Percentiles rank a stretch among this genome's conserved stretches.
Evolutionary conservation across 331 rosid species (phyloP).

Genomic region (Cucumis variabilis): DNA sequence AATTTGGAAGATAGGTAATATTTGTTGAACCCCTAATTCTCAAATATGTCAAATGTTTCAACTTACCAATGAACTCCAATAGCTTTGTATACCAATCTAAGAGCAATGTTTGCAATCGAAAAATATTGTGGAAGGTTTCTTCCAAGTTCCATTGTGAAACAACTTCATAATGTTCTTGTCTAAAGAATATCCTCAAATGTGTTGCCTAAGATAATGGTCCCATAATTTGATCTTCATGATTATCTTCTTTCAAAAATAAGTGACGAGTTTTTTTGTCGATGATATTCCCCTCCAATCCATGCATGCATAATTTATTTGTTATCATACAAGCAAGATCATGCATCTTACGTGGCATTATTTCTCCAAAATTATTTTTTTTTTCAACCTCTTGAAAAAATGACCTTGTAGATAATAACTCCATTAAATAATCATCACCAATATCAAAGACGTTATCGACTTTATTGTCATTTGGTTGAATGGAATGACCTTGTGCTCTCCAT

Average conservation of each 20-base stretch:
- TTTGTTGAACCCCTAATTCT: accelerated
- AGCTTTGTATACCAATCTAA: too few species aligned
- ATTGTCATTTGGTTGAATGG: background rate
- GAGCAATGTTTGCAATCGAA: too few species aligned
- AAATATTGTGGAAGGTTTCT: too few species aligned
- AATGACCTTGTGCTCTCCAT: slow-evolving; percentile 40
- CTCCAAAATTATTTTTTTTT: background rate
- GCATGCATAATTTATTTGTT: background rate
- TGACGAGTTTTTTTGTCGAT: too few species aligned
- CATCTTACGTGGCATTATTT: background rate
- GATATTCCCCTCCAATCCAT: too few species aligned
- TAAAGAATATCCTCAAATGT: too few species aligned
- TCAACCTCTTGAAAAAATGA: slow-evolving; percentile 30
- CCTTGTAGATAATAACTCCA: slow-evolving; percentile 2
- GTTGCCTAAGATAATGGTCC: too few species aligned
- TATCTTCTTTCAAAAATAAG: too few species aligned
- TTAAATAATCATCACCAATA: slow-evolving; percentile 27
- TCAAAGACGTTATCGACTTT: background rate
- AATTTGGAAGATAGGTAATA: background rate
- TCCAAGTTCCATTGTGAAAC: too few species aligned
- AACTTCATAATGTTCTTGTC: too few species aligned
- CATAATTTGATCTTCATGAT: too few species aligned
- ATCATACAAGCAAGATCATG: slow-evolving; percentile 5
- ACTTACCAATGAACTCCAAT: background rate
- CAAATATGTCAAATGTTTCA: background rate